These are phyloP conservation scores for Exophiala spinifera DNA, from an alignment of 2,329 filamentous ascomycete species.

Conservation along the genomic window DNA sequence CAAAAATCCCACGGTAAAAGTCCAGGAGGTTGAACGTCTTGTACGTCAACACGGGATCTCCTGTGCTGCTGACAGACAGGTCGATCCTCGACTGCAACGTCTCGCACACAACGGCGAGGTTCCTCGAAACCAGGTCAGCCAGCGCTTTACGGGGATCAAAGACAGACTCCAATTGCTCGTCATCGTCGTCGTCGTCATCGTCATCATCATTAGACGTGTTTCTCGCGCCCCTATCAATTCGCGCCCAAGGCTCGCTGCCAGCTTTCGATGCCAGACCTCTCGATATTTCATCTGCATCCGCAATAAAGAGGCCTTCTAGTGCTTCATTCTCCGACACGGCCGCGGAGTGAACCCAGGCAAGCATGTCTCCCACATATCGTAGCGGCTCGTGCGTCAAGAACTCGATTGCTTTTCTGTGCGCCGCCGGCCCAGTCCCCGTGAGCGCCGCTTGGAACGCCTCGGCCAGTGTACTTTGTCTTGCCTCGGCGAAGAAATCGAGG, in stretches of 20 bases:
- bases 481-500: constrained; percentile 87
- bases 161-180: constrained; percentile 52
- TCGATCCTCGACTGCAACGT: constrained; percentile 87
- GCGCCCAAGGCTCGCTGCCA: constrained; percentile 79
- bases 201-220: constrained; percentile 8
- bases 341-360: constrained; percentile 93
- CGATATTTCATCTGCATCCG: constrained; percentile 83
- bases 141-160: constrained; percentile 82
- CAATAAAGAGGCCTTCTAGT: constrained; percentile 84
- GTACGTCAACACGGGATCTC: constrained; percentile 84
- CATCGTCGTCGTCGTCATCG: constrained; percentile 45
- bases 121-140: constrained; percentile 80
- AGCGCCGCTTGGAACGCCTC: constrained; percentile 86
- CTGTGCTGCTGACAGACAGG: constrained; percentile 87
- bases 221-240: constrained; percentile 35
- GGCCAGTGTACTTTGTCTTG: constrained; percentile 78
- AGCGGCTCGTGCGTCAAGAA: constrained; percentile 87
- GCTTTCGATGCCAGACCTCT: constrained; percentile 75
- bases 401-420: constrained; percentile 78
- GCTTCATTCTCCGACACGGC: constrained; percentile 92
- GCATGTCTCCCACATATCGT: constrained; percentile 92
- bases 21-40: constrained; percentile 83
- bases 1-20: constrained; percentile 86
- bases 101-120: constrained; percentile 74
- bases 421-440: constrained; percentile 57